A percentile compares a stretch with the other conserved stretches of the same genome.
Conservation (phyloP, 1,284 basidiomycete species). For the Cryptococcus jaspeensis region DNA sequence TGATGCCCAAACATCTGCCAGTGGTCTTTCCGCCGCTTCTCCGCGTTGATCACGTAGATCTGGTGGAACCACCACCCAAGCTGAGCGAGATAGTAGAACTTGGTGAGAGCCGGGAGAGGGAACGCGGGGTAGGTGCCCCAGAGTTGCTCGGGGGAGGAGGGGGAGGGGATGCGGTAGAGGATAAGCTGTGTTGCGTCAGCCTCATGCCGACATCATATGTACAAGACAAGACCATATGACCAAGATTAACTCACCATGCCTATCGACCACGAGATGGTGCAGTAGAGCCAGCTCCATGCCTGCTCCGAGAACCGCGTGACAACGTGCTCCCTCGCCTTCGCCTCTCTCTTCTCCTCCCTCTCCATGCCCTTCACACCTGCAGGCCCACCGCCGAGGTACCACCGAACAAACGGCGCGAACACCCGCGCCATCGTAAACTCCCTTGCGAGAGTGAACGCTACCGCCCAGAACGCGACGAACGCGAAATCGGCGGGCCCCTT, state of each 20-base stretch:
- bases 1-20: conserved; percentile 96
- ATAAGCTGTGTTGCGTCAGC: conserved; percentile 63
- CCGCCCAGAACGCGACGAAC: conserved; percentile 69
- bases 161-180: conserved; percentile 68
- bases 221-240: background rate
- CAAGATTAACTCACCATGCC: conserved; percentile 69
- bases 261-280: conserved; percentile 67
- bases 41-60: conserved; percentile 87
- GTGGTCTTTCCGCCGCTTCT: conserved; percentile 88
- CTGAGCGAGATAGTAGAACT: conserved; percentile 88
- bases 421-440: conserved; percentile 69
- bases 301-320: conserved; percentile 91
- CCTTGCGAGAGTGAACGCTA: conserved; percentile 72
- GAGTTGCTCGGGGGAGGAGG: conserved; percentile 66
- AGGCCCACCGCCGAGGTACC: conserved; percentile 57
- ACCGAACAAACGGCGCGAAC: conserved; percentile 73
- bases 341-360: conserved; percentile 29
- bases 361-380: conserved; percentile 1
- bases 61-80: conserved; percentile 93
- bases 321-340: conserved; percentile 58
- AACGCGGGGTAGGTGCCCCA: conserved; percentile 83
- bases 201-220: background rate
- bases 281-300: conserved; percentile 85
- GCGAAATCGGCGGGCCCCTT: conserved; percentile 70
- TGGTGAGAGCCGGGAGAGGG: conserved; percentile 72